Percentiles rank a stretch among this genome's conserved stretches.
Conservation (phyloP, 768 basidiomycete genomes). For the Phylloporus sp. region DNA sequence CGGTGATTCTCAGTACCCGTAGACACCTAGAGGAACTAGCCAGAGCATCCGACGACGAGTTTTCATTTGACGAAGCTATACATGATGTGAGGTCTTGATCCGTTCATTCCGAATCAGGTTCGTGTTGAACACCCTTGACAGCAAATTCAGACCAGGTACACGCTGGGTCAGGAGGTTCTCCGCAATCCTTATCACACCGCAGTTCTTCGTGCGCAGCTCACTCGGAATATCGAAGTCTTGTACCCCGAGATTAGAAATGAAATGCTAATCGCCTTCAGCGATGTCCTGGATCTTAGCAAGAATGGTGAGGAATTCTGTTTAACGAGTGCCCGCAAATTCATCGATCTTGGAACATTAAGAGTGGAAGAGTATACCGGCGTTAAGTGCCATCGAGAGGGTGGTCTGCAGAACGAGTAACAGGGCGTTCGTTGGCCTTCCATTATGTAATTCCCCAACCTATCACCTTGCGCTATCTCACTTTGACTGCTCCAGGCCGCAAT, state of each 20-base stretch:
- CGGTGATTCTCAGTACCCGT: background rate
- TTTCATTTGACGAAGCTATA: conserved; percentile 1
- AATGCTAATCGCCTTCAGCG: conserved; percentile 36
- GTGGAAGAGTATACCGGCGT: conserved; percentile 35
- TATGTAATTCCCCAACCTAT: conserved; percentile 31
- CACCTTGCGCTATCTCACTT: background rate
- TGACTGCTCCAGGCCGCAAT: conserved; percentile 36
- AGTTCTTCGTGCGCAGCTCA: conserved; percentile 29
- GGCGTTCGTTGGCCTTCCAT: conserved; percentile 45
- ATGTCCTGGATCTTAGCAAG: conserved; percentile 26
- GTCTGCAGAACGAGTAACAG: conserved; percentile 43
- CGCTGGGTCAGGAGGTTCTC: conserved; percentile 32
- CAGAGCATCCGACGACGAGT: background rate
- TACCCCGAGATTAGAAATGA: conserved; percentile 45
- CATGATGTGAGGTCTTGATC: background rate
- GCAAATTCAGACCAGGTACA: conserved; percentile 37
- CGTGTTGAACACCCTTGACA: conserved; percentile 11
- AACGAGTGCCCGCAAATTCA: no score
- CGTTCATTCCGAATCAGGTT: background rate
- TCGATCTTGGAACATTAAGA: conserved; percentile 22
- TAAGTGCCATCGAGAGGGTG: conserved; percentile 30
- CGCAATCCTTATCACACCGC: conserved; percentile 30
- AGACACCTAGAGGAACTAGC: conserved; percentile 5
- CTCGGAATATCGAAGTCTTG: conserved; percentile 35
- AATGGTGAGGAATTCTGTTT: conserved; percentile 6